Conservation (phyloP, 345 rosid species). For the Brassica incana region DNA sequence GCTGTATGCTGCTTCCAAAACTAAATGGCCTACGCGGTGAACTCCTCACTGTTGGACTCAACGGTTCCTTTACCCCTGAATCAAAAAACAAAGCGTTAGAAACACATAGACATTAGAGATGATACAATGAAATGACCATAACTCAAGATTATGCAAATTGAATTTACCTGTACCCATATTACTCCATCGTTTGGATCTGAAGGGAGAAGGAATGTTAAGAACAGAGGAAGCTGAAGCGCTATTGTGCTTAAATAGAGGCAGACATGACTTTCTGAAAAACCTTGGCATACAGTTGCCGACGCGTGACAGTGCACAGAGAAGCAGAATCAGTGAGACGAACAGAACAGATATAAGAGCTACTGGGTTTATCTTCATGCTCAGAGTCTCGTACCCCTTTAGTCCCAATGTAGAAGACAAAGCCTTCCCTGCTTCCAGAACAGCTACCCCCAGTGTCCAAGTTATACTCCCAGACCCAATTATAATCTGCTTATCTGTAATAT, state of each 20-base stretch:
- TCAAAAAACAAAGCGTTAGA: too few species aligned
- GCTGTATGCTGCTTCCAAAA: slow-evolving; percentile 75
- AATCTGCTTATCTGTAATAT: slow-evolving; percentile 71
- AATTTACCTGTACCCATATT: slow-evolving; percentile 71
- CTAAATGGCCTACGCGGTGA: slow-evolving; percentile 71
- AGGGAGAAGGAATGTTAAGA: slow-evolving; percentile 76
- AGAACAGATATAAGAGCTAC: slow-evolving; percentile 54
- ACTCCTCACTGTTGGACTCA: slow-evolving; percentile 76
- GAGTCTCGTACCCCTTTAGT: slow-evolving; percentile 56
- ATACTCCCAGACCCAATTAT: slow-evolving; percentile 92
- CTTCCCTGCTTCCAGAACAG: slow-evolving; percentile 83
- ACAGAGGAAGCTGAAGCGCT: slow-evolving; percentile 62
- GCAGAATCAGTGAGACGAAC: slow-evolving; percentile 62
- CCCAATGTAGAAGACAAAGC: slow-evolving; percentile 63
- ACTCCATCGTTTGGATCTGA: slow-evolving; percentile 86
- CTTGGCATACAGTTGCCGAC: slow-evolving; percentile 67
- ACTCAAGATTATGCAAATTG: slow-evolving; percentile 19
- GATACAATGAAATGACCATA: too few species aligned
- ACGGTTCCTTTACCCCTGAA: slow-evolving; percentile 89
- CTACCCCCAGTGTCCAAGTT: slow-evolving; percentile 98
- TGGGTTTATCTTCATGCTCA: slow-evolving; percentile 73
- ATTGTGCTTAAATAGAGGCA: slow-evolving; percentile 73
- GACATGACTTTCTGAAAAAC: slow-evolving; percentile 66
- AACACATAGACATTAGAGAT: too few species aligned
- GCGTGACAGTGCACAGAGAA: slow-evolving; percentile 74